Percentiles rank a stretch among this genome's conserved stretches.
phyloP scores from a whole-genome alignment of 805 yeast genomes.

The Wickerhamiella parazyma region DNA sequence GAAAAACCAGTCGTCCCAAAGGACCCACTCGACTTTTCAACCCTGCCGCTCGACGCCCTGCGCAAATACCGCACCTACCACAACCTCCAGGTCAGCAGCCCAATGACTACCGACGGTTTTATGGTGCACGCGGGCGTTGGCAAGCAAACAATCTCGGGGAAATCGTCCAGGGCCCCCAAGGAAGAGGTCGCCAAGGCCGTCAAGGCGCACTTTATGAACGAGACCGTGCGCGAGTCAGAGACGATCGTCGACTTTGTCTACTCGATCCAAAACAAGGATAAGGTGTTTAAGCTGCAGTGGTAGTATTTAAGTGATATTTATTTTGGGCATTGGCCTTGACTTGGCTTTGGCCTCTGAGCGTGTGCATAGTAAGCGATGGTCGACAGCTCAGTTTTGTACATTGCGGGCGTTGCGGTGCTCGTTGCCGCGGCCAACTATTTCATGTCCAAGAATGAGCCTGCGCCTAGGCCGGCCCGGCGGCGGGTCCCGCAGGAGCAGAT shows the following conservation, averaged over 20 bases:
- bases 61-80: constrained; percentile 55
- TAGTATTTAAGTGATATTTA: too few species aligned
- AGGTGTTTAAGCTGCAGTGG: constrained; percentile 22
- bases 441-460: constrained; percentile 4
- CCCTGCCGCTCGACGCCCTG: constrained; percentile 47
- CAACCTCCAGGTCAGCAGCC: constrained; percentile 41
- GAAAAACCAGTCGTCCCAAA: constrained; percentile 3
- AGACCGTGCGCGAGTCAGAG: constrained; percentile 64
- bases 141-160: constrained; percentile 41
- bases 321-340: too few species aligned
- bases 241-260: constrained; percentile 79
- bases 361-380: constrained; percentile 16
- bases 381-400: constrained; percentile 16
- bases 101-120: constrained; percentile 56
- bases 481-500: constrained; percentile 43
- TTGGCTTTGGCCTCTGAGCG: too few species aligned
- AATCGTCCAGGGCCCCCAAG: constrained; percentile 37
- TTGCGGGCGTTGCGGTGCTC: constrained; percentile 17
- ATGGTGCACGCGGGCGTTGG: constrained; percentile 63
- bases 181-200: constrained; percentile 45
- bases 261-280: constrained; percentile 59
- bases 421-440: constrained; percentile 14
- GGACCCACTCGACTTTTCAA: constrained; percentile 44
- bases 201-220: constrained; percentile 51
- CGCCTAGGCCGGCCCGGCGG: constrained; percentile 1